phyloP scores from a whole-genome alignment of 192 early-diverging fungal genomes.

The Diversispora epigaea region DNA sequence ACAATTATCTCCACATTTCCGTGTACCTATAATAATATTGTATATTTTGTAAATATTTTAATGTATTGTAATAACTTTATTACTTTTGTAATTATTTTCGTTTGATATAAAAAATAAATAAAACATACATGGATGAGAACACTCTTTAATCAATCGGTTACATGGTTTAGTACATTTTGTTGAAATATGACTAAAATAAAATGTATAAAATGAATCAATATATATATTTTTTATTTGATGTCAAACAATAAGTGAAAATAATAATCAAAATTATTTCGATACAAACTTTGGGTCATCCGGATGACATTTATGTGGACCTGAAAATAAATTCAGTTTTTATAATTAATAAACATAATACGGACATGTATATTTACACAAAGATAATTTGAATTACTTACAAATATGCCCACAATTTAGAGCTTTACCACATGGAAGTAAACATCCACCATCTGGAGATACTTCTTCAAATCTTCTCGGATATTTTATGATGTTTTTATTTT shows the following conservation, averaged over 20 bases:
- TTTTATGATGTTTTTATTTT: conserved; percentile 32
- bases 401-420: conserved; percentile 53
- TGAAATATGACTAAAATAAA: conserved; percentile 32
- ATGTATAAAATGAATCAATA: too few relatives aligned
- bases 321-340: conserved; percentile 27
- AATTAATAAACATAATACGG: not conserved
- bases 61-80: too few relatives aligned
- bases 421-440: conserved; percentile 42
- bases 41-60: too few relatives aligned
- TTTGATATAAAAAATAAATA: conserved; percentile 9
- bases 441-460: conserved; percentile 56
- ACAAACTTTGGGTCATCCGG: conserved; percentile 20
- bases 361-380: not conserved
- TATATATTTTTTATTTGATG: too few relatives aligned
- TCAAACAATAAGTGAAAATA: too few relatives aligned
- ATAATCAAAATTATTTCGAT: too few relatives aligned
- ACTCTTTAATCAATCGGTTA: conserved; percentile 38
- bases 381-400: conserved; percentile 36
- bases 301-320: conserved; percentile 32
- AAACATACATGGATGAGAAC: conserved; percentile 45
- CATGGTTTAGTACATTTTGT: conserved; percentile 51
- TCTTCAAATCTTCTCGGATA: conserved; percentile 35
- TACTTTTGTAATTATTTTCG: too few relatives aligned
- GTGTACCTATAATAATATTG: not conserved
- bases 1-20: conserved; percentile 39